Base-by-base conservation (phyloP, 2,329 filamentous ascomycete genomes). In the Pseudophaeomoniella oleicola region DNA sequence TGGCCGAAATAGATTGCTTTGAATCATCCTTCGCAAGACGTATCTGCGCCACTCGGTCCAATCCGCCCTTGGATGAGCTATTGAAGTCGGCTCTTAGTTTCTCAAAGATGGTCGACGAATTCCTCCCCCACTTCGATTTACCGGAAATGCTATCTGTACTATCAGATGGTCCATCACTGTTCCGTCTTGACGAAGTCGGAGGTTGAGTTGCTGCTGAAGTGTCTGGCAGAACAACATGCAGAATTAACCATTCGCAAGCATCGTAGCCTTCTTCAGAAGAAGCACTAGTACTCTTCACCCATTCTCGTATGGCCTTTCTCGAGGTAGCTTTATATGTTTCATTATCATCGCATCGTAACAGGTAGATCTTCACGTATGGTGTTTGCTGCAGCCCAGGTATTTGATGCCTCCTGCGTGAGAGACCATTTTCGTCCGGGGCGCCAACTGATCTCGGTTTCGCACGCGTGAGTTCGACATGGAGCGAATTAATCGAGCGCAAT, bases 281-380 rank as follows among this genome's bases (percentile, higher is more conserved):
- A 5, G 37, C 42, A n/a, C 40, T 35, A 4, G 75, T 72, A 40
- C 60, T 64, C 57, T 90, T 92, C 49, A 96, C 74, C 90, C 90
- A 98, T 45, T 96, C 87, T 35, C 83, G 75, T 22, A 98, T 68
- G 46, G 83, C 75, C 49, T 82, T 76, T 35, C 86, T 72, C 4
- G 83, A 78, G 10, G 75, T 75, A 2, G 73, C 66, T 58, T 94
- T 96, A 67, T 98, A 98, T 5, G 76, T 76, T 34, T 98, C 92
- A 50, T 86, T 93, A 54, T 98, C 90, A 60, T 96, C 90, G 60
- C 90, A 96, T 51, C 87, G 75, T 37, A 98, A 70, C 2, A 98
- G 64, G 39, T 87, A 80, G 4, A 98, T 64, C 56, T 94, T 96
- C 41, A 98, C 67, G 56, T 98, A 98, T 1, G 92, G 86, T 1